Conservation (phyloP, 2,329 filamentous ascomycete genomes). For the Nothophaeocryptopus gaeumannii region DNA sequence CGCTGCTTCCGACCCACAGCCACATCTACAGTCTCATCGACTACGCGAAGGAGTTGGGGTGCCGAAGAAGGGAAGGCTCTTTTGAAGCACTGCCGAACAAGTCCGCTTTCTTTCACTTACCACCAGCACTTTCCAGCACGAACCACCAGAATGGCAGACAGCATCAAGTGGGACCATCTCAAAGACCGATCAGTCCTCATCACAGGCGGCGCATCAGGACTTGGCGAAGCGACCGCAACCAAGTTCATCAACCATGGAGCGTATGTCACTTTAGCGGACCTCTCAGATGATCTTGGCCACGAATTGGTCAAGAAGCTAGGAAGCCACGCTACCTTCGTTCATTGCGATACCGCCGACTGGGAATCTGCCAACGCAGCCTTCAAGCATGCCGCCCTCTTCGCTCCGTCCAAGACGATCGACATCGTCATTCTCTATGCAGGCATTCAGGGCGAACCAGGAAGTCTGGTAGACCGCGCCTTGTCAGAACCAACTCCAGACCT, state of each 20-base stretch:
- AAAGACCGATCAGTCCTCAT: constrained; percentile 48
- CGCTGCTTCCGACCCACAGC: too few relatives aligned
- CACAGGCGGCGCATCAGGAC: constrained; percentile 48
- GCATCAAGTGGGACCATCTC: constrained; percentile 17
- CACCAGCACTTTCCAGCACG: background rate
- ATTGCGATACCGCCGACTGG: constrained; percentile 32
- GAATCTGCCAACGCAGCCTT: constrained; percentile 31
- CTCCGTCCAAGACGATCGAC: constrained; percentile 27
- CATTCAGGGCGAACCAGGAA: constrained; percentile 23
- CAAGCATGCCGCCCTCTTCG: constrained; percentile 24
- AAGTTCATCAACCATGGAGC: constrained; percentile 34
- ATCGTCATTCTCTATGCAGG: constrained; percentile 33
- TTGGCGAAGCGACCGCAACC: constrained; percentile 36
- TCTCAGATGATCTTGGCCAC: constrained; percentile 29
- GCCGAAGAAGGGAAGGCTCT: too few relatives aligned
- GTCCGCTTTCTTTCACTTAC: too few relatives aligned
- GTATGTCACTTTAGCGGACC: constrained; percentile 37
- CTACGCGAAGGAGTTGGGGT: too few relatives aligned
- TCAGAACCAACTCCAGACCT: constrained; percentile 13
- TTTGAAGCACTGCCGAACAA: too few relatives aligned
- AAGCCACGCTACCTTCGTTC: constrained; percentile 29
- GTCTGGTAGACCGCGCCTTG: constrained; percentile 14
- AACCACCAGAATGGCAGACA: constrained; percentile 6
- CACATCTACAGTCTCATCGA: too few relatives aligned
- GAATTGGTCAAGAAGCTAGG: constrained; percentile 33